Base-by-base conservation (phyloP, 768 basidiomycete species). In the Agrocybe chaxingu region DNA sequence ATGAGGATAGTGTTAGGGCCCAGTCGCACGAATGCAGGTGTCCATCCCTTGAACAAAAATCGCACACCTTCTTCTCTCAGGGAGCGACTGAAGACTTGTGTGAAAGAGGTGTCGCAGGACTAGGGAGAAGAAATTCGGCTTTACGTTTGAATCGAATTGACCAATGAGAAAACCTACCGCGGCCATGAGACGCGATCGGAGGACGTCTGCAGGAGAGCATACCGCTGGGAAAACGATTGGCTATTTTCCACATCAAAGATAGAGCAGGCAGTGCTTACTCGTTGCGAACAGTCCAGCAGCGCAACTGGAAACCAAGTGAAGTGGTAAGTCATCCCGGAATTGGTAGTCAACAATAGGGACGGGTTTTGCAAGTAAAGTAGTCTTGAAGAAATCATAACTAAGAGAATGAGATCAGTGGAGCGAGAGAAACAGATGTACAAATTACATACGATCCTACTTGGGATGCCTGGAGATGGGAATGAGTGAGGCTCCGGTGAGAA, bases 21-120 rank as follows among this genome's bases (percentile, higher is more conserved):
- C 38, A 93, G 69, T 42, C 91, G 83, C 57, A 87, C 81, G 68
- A 91, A 93, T 7, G 91, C 87, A 2, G 91, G 91, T 12, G 88
- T 88, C 91, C 91, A 93, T 32, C 91, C 91, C 64, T 89, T 92
- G 68, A 93, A 89, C 47, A 92, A 71, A 64, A 92, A 92, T 52
- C 75, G 72, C 8, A 81, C 76, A 0, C 91, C 91, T 72, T 93
- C 91, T 58, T 84, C 75, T 36, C 76, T 78, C 33, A 90, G 67
- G 3, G 89, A 88, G 38, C 65, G 72, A 29, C 66, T 70, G 9
- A 90, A 65, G 29, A 90, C 74, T 47, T 78, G 72, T 16, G 80
- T 38, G 3, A 81, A 70, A 12, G 69, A 72, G 2, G 73, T 65
- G 4, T 75, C 72, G 37, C 72, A 74, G 11, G 84, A 77, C 86